Percentiles rank a stretch among this genome's conserved stretches.
These are phyloP conservation scores for Lentinus brumalis DNA, from an alignment of 768 basidiomycete species.

Conservation along the genomic window DNA sequence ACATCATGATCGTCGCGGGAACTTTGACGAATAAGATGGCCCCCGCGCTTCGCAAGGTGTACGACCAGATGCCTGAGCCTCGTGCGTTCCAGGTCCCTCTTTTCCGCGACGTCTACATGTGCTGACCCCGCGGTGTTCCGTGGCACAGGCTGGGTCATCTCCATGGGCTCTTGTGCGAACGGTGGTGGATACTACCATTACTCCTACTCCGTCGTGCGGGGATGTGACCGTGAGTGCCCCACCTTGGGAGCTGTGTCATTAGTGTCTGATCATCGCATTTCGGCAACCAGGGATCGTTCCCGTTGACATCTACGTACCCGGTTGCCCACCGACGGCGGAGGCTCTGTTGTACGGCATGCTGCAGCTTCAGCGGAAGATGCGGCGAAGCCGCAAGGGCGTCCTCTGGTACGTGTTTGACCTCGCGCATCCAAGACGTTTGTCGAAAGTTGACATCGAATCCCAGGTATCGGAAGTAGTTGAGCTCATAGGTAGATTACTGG, in stretches of 20 bases:
- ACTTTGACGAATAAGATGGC: constrained; percentile 99
- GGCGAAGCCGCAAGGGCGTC: constrained; percentile 81
- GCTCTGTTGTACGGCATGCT: constrained; percentile 96
- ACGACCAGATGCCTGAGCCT: constrained; percentile 99
- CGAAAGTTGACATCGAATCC: neutral
- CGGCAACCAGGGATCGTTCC: constrained; percentile 82
- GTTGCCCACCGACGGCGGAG: constrained; percentile 95
- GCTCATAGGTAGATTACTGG: constrained; percentile 13
- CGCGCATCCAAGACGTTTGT: neutral
- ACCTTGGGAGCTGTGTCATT: neutral
- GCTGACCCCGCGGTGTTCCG: neutral
- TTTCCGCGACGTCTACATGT: neutral
- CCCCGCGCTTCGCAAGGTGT: constrained; percentile 93
- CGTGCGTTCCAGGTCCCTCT: constrained; percentile 46
- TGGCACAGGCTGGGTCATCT: constrained; percentile 89
- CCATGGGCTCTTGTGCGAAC: constrained; percentile 99
- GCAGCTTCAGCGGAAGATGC: constrained; percentile 96
- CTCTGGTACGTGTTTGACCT: constrained; percentile 61
- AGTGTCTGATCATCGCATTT: neutral
- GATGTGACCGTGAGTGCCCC: constrained; percentile 82
- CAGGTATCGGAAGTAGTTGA: constrained; percentile 28
- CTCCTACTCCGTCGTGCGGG: constrained; percentile 97
- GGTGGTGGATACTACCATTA: constrained; percentile 98
- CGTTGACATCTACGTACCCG: constrained; percentile 97
- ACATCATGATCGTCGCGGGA: constrained; percentile 99